Evolutionary conservation across 108 stramenopile genomes (phyloP), one percentile per base, ranked within the genome.

Genomic region (Fistulifera pelliculosa): DNA sequence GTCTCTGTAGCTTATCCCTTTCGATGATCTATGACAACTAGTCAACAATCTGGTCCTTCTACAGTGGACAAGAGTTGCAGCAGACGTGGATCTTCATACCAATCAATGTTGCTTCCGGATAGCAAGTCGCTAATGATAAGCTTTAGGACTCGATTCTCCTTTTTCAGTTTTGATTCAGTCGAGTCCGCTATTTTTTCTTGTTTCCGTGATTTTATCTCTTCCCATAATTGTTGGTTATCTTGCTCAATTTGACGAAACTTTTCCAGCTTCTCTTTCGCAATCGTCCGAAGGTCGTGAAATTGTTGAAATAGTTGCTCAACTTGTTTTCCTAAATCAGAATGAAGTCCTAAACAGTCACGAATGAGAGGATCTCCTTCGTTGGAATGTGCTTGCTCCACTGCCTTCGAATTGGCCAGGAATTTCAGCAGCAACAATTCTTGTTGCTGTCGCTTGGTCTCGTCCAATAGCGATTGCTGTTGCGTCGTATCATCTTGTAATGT

Each of bases 101-200:
- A 56, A 41, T 52, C 50, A 16, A 49, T 15, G 21, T 48, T 51
- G 19, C 50, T 56, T 38, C 62, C 62, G 11, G 55, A 41, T 21
- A 64, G 41, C 16, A 57, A 10, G 44, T 57, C 62, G 18, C 11
- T 5, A 25, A 64, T n/a, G 17, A 48, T 35, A 35, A 35, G 3
- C 8, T 35, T 35, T 8, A 35, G 8, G 8, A 35, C 31, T 35
- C 8, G 3, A 35, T 35, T 38, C 14, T 42, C 16, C 21, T 15
- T 56, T 22, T 55, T 21, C 8, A 64, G 10, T 17, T 13, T n/a
- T 23, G 25, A 55, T 24, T 55, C 59, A 0, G 59, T 31, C 28
- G 50, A 26, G 18, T n/a, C 16, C 19, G 45, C 35, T 14, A n/a
- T 28, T 47, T 23, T 14, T 1, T 14, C 17, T 23, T 10, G 7